A percentile compares a stretch with the other conserved stretches of the same genome.
Evolutionary conservation across 371 early-diverging fungal genomes (phyloP).

Genomic region (Basidiobolus meristosporus): DNA sequence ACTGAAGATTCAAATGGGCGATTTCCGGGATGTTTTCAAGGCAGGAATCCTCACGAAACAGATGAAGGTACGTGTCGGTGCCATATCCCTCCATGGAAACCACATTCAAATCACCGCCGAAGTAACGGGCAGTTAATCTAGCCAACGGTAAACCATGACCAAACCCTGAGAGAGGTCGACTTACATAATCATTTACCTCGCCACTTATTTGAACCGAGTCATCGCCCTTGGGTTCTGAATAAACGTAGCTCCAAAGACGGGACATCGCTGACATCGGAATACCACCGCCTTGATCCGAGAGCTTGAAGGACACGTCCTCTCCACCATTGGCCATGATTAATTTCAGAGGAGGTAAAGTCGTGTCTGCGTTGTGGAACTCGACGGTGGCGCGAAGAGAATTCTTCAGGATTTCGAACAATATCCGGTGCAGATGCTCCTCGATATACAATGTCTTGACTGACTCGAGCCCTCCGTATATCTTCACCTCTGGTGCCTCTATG

Average conservation of each 20-base stretch:
- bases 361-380: conserved; percentile 18
- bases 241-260: conserved; percentile 20
- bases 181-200: too few relatives aligned
- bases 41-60: conserved; percentile 29
- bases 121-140: conserved; percentile 10
- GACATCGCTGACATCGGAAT: conserved; percentile 21
- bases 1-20: too few relatives aligned
- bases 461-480: conserved; percentile 21
- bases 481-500: conserved; percentile 17
- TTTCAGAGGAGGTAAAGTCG: conserved; percentile 15
- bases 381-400: conserved; percentile 31
- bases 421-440: conserved; percentile 37
- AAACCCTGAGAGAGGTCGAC: conserved; percentile 22
- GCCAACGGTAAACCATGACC: conserved; percentile 19
- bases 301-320: conserved; percentile 34
- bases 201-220: too few relatives aligned
- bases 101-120: too few relatives aligned
- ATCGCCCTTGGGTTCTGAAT: conserved; percentile 7
- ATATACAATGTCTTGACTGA: conserved; percentile 28
- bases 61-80: conserved; percentile 44
- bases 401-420: conserved; percentile 39
- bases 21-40: conserved; percentile 32
- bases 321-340: conserved; percentile 28
- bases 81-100: conserved; percentile 57
- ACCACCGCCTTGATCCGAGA: conserved; percentile 38